Conservation (phyloP, 2,329 filamentous ascomycete genomes). For the Aquanectria penicillioides region DNA sequence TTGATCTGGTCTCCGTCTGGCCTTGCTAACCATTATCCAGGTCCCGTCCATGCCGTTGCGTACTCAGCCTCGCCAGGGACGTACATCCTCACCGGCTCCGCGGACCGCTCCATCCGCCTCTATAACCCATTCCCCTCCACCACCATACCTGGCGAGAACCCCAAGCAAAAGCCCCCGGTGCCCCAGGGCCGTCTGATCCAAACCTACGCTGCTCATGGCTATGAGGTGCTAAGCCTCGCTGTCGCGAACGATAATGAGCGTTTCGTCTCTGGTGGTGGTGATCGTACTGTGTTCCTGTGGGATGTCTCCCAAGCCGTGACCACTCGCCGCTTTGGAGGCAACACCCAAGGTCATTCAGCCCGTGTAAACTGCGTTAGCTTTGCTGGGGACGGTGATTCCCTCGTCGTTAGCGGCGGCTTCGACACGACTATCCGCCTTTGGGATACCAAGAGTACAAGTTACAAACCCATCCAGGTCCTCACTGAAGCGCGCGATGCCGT, state of each 20-base stretch:
- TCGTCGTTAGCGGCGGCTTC: constrained; percentile 79
- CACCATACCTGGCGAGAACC: constrained; percentile 44
- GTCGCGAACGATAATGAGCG: constrained; percentile 81
- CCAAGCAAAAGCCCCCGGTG: constrained; percentile 41
- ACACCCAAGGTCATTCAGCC: constrained; percentile 70
- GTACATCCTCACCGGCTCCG: constrained; percentile 85
- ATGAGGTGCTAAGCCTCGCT: constrained; percentile 85
- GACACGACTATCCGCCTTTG: constrained; percentile 82
- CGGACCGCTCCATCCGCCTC: constrained; percentile 85
- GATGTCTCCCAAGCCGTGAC: constrained; percentile 87
- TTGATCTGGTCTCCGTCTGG: constrained; percentile 1
- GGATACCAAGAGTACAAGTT: constrained; percentile 67
- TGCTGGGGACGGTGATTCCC: constrained; percentile 77
- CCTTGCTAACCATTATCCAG: constrained; percentile 51
- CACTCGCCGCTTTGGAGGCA: constrained; percentile 75
- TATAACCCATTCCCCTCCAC: constrained; percentile 77
- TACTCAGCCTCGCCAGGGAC: constrained; percentile 79
- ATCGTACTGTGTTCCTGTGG: constrained; percentile 93
- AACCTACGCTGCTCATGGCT: constrained; percentile 88
- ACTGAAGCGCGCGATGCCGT: constrained; percentile 78
- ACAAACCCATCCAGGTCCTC: constrained; percentile 77
- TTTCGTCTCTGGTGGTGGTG: constrained; percentile 89
- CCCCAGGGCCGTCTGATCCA: constrained; percentile 77
- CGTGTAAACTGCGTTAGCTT: constrained; percentile 84
- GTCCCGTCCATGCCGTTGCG: constrained; percentile 76